Evolutionary conservation across 2,329 filamentous ascomycete genomes (phyloP), one percentile per base, ranked within the genome.

Genomic region (Pseudocercospora musae): DNA sequence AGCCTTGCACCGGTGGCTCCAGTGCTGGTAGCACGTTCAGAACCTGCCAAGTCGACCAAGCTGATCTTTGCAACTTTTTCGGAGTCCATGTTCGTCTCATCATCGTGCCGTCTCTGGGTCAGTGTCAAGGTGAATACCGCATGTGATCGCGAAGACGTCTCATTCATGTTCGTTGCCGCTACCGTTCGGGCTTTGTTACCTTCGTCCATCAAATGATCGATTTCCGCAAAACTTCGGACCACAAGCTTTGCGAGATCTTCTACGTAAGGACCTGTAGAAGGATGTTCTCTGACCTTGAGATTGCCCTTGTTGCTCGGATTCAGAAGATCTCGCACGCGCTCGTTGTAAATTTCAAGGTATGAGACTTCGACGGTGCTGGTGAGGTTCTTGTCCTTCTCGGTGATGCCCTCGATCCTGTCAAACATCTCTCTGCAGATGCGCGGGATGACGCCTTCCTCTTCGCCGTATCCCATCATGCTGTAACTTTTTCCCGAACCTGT

Each of bases 401-500:
- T 81, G 71, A 94, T 82, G 54, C 80, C 79, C 25, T 81, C 80
- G 73, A 99, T 99, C 67, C 94, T 85, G 73, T 89, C 86, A 76
- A 99, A 99, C 92, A 99, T 98, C 72, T 96, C 89, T 80, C 95
- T 91, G 77, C 95, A 99, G 79, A 99, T 99, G 72, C 88, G 90
- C 50, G 96, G 95, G 66, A 98, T 98, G 67, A 99, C 95, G 76
- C 95, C 95, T 62, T 92, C 86, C 74, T 99, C 94, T 72, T 94
- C 89, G 58, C 95, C 95, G 78, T 98, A 99, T 54, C 95, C 95
- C 95, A 99, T 99, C 94, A 99, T 99, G 31, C 93, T 97, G 78
- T 99, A 99, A 15, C 92, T 97, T 80, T 99, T 99, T 78, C 95
- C 95, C 0, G 95, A 98, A 69, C 95, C 95, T 1, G 95, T 99